Evolutionary conservation across 208 protist species (phyloP).

Genomic region (Willaertia magna): DNA sequence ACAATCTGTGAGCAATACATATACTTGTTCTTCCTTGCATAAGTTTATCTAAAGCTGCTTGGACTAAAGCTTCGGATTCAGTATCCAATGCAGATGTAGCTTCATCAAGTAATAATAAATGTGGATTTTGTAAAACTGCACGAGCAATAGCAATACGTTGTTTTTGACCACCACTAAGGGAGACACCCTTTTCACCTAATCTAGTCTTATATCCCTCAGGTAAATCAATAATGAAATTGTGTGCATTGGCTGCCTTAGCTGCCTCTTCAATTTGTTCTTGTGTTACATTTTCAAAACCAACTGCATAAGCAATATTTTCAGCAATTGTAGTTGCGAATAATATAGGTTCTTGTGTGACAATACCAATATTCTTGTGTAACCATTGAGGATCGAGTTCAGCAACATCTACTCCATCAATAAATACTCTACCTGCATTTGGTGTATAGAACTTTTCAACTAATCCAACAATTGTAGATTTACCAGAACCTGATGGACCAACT

Average conservation of each 20-base stretch:
- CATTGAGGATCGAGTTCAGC: slow-evolving; percentile 37
- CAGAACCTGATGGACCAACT: slow-evolving; percentile 78
- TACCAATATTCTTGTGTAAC: slow-evolving; percentile 50
- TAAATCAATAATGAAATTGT: slow-evolving; percentile 2
- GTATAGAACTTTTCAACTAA: neutral
- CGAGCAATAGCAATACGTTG: slow-evolving; percentile 43
- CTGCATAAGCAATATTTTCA: neutral
- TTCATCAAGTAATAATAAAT: slow-evolving; percentile 41
- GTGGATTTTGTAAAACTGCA: slow-evolving; percentile 31
- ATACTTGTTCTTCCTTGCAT: slow-evolving; percentile 49
- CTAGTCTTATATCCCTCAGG: slow-evolving; percentile 27
- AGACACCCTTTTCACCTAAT: slow-evolving; percentile 33
- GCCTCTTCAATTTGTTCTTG: neutral
- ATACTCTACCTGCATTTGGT: slow-evolving; percentile 22
- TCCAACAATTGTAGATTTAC: slow-evolving; percentile 44
- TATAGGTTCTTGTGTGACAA: slow-evolving; percentile 62
- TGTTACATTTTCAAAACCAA: neutral
- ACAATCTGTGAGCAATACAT: slow-evolving; percentile 61
- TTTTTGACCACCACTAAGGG: slow-evolving; percentile 40
- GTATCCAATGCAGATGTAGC: slow-evolving; percentile 46
- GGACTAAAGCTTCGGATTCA: slow-evolving; percentile 41
- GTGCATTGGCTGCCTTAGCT: neutral
- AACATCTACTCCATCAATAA: slow-evolving; percentile 49
- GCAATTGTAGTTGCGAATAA: neutral
- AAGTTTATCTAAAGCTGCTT: slow-evolving; percentile 23